These are phyloP conservation scores for Zygosaccharomyces sapae DNA, from an alignment of 1,139 yeast species.

Conservation along the genomic window DNA sequence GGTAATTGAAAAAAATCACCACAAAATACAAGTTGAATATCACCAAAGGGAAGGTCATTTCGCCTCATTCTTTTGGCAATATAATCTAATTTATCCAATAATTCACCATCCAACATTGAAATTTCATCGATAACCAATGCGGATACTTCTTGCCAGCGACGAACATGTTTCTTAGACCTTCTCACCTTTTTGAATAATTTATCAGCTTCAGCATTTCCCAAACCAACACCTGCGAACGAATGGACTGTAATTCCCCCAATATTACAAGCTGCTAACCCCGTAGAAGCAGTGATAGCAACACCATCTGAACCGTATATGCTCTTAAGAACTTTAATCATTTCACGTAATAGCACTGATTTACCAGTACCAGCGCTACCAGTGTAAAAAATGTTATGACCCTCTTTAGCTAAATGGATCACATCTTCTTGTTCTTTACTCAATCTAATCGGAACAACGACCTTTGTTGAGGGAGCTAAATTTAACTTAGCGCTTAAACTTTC, in stretches of 20 bases:
- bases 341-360: slow-evolving; percentile 70
- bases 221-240: slow-evolving; percentile 81
- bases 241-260: slow-evolving; percentile 86
- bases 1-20: slow-evolving; percentile 93
- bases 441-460: slow-evolving; percentile 38
- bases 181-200: slow-evolving; percentile 52
- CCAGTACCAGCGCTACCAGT: slow-evolving; percentile 99
- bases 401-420: slow-evolving; percentile 63
- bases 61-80: slow-evolving; percentile 58
- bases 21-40: slow-evolving; percentile 76
- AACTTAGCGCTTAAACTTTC: slow-evolving; percentile 18
- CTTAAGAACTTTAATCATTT: slow-evolving; percentile 60
- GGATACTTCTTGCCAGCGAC: slow-evolving; percentile 58
- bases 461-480: slow-evolving; percentile 25
- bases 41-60: slow-evolving; percentile 69
- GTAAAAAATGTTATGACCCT: slow-evolving; percentile 64
- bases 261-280: slow-evolving; percentile 90
- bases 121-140: slow-evolving; percentile 82
- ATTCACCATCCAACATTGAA: slow-evolving; percentile 78
- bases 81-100: slow-evolving; percentile 65
- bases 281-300: slow-evolving; percentile 86
- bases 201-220: slow-evolving; percentile 51
- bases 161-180: slow-evolving; percentile 47
- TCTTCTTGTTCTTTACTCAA: slow-evolving; percentile 66
- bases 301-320: slow-evolving; percentile 44